Base-by-base conservation (phyloP, 2,329 filamentous ascomycete genomes). In the Allantophomopsis cytisporea region DNA sequence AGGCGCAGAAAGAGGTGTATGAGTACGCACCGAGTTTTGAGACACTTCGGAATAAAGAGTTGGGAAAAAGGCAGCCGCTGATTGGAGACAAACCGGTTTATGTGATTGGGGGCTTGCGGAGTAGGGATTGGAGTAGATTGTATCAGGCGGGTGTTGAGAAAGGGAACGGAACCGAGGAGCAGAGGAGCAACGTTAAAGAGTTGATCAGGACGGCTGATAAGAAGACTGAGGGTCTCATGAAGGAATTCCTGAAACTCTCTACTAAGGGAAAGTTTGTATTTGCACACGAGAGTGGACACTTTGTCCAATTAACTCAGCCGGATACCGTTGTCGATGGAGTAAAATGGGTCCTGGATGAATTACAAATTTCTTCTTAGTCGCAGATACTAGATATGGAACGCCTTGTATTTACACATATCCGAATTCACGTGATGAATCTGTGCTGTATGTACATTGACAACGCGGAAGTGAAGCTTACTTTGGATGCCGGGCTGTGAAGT, bases 221-320 rank as follows among this genome's bases (percentile, higher is more conserved):
- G 41, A 55, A 54, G 40, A 53, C 45, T 41, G 46, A 50, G 31
- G 41, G 36, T n/a, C 43, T 60, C 4, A 50, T 53, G 50, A 53
- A 42, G 31, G 47, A 53, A 37, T 43, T 47, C 13, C 41, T 52
- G 41, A 53, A 48, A 17, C 44, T 57, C 7, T 57, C 53, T 32
- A 57, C 45, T 1, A 54, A 44, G 39, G 47, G 47, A 7, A 45
- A 51, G 40, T 41, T 56, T 32, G 49, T 55, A 7, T 51, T 54
- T 42, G 54, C 8, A 1, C n/a, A n/a, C n/a, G 44, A 55, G 43
- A 60, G 57, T 54, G 57, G 58, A 3, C 59, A 60, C 39, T 51
- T 52, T 48, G 47, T 60, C 2, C 53, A 61, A 37, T 28, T 61
- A 23, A 58, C 51, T 23, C 49, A 58, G 45, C 58, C 59, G 23